phyloP scores from a whole-genome alignment of 2,329 filamentous ascomycete species.

The Fusarium sp. region DNA sequence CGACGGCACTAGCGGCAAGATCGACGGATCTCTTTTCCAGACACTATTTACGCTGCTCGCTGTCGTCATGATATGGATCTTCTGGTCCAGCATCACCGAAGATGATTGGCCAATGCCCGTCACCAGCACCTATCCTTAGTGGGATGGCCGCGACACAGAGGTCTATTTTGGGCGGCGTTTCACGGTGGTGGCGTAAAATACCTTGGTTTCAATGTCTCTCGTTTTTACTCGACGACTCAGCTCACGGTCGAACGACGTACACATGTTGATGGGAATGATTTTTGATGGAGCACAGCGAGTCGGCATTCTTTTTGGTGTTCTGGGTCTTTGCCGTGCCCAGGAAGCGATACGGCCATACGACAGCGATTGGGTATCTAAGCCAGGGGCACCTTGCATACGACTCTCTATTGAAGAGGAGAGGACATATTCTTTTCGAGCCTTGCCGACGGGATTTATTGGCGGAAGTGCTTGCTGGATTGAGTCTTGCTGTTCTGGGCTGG shows the following conservation, averaged over 20 bases:
- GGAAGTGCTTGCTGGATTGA: slow-evolving; percentile 36
- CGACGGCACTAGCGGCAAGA: slow-evolving; percentile 82
- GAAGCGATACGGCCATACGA: slow-evolving; percentile 17
- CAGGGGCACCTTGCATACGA: slow-evolving; percentile 37
- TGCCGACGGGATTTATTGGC: slow-evolving; percentile 31
- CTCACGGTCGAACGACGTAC: slow-evolving; percentile 44
- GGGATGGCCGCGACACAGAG: slow-evolving; percentile 4
- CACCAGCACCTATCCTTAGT: slow-evolving; percentile 55
- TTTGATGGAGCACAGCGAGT: slow-evolving; percentile 37
- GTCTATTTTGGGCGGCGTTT: slow-evolving; percentile 43
- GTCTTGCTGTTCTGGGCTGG: slow-evolving; percentile 29
- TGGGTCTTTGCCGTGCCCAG: slow-evolving; percentile 16
- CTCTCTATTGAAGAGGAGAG: slow-evolving; percentile 27
- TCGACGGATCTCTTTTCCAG: slow-evolving; percentile 93
- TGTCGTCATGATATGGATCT: slow-evolving; percentile 88
- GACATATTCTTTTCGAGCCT: slow-evolving; percentile 21
- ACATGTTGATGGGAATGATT: slow-evolving; percentile 46
- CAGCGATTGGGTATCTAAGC: slow-evolving; percentile 40
- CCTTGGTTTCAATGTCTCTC: slow-evolving; percentile 46
- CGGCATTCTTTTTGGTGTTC: slow-evolving; percentile 32
- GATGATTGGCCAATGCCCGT: slow-evolving; percentile 88
- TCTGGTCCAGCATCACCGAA: slow-evolving; percentile 99
- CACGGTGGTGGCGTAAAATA: slow-evolving; percentile 37
- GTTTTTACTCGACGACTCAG: slow-evolving; percentile 41
- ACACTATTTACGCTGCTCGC: slow-evolving; percentile 90